phyloP scores from a whole-genome alignment of 116 monocot species.

The Papilionanthe hybrid region DNA sequence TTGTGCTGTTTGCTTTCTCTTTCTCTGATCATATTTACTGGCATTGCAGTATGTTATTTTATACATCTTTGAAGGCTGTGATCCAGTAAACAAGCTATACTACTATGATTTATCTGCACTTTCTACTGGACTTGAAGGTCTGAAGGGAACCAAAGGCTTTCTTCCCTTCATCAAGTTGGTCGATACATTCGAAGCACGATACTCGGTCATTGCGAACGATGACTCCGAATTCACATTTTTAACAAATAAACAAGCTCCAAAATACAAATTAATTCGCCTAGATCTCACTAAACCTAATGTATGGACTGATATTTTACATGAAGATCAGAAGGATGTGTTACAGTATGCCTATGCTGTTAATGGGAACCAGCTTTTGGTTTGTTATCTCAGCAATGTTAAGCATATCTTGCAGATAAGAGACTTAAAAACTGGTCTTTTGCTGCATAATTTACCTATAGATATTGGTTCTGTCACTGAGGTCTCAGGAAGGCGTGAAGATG shows the following conservation, averaged over 20 bases:
- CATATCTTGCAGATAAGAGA: constrained; percentile 48
- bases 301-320: constrained; percentile 59
- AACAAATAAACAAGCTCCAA: constrained; percentile 86
- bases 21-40: constrained; percentile 5
- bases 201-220: constrained; percentile 69
- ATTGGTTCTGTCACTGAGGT: constrained; percentile 47
- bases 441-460: constrained; percentile 44
- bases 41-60: constrained; percentile 69
- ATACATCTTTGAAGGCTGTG: constrained; percentile 52
- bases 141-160: constrained; percentile 29
- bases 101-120: constrained; percentile 64
- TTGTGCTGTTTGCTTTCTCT: background rate
- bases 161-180: constrained; percentile 92
- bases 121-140: constrained; percentile 55
- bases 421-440: constrained; percentile 33
- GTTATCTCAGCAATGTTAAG: constrained; percentile 50
- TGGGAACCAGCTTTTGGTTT: constrained; percentile 37
- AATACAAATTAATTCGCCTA: constrained; percentile 61
- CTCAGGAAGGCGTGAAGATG: constrained; percentile 36
- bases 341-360: constrained; percentile 41
- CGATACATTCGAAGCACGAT: constrained; percentile 76
- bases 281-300: constrained; percentile 50
- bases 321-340: constrained; percentile 44
- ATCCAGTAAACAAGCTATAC: constrained; percentile 82
- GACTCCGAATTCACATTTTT: constrained; percentile 72